Conservation (phyloP, 345 rosid genomes). For the rapeseed (Brassica napus) region Da-Ae NC_063442.1:31640001-31640500, state of each 20-base stretch:
- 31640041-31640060: too few relatives aligned
- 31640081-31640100: too few relatives aligned
- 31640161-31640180: too few relatives aligned
- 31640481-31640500: slow-evolving; percentile 1
- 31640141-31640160: too few relatives aligned
- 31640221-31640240: slow-evolving; percentile 25
- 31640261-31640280: slow-evolving; percentile 12
- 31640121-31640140: too few relatives aligned
- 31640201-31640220: slow-evolving; percentile 42
- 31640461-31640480: neutral
- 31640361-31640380: slow-evolving; percentile 58
- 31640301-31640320: slow-evolving; percentile 51
- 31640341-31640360: slow-evolving; percentile 98
- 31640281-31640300: slow-evolving; percentile 10
- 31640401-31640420: neutral
- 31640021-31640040: too few relatives aligned
- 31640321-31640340: slow-evolving; percentile 97
- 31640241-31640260: slow-evolving; percentile 16
- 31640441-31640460: neutral
- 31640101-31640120: too few relatives aligned
- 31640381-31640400: neutral
- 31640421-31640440: neutral
- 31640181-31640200: slow-evolving; percentile 40
- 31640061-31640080: too few relatives aligned
- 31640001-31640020: too few relatives aligned